Percentiles rank a stretch among this genome's conserved stretches.
These are phyloP conservation scores for Mucor circinelloides DNA, from an alignment of 371 early-diverging fungal species.

Conservation along the genomic window DNA sequence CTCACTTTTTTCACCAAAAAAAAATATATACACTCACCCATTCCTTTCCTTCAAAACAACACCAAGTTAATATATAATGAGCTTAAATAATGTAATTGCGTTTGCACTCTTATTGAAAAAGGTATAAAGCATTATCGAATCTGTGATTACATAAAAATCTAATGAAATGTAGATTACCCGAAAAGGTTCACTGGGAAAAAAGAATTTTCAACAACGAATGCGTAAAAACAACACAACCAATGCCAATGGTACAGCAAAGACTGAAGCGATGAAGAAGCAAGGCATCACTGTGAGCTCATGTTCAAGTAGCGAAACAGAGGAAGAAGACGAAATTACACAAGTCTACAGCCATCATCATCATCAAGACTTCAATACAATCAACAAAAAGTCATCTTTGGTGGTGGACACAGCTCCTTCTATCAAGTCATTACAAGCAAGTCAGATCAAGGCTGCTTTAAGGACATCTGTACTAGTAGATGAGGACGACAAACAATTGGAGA, in stretches of 20 bases:
- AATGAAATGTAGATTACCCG: slow-evolving; percentile 20
- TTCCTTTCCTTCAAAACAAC: slow-evolving; percentile 18
- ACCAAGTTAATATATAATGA: slow-evolving; percentile 21
- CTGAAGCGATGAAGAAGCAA: background rate
- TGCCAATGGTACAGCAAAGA: background rate
- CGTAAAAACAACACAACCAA: background rate
- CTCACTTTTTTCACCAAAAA: background rate
- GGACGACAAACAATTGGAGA: background rate
- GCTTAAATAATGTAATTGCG: slow-evolving; percentile 35
- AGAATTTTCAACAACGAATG: slow-evolving; percentile 2
- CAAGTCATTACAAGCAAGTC: slow-evolving; percentile 2
- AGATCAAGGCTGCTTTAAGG: background rate
- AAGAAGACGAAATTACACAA: slow-evolving; percentile 1
- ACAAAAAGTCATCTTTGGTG: slow-evolving; percentile 8
- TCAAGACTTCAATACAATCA: background rate
- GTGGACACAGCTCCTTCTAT: slow-evolving; percentile 2
- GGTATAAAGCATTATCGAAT: slow-evolving; percentile 16
- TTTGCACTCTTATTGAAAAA: slow-evolving; percentile 39
- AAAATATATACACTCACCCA: slow-evolving; percentile 11
- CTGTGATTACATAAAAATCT: background rate
- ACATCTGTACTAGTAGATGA: background rate
- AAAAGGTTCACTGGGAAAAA: slow-evolving; percentile 22
- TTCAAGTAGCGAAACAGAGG: slow-evolving; percentile 10
- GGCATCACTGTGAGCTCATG: background rate
- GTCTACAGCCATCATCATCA: background rate